Conservation (phyloP, 371 early-diverging fungal genomes). For the Zychaea mexicana region DNA sequence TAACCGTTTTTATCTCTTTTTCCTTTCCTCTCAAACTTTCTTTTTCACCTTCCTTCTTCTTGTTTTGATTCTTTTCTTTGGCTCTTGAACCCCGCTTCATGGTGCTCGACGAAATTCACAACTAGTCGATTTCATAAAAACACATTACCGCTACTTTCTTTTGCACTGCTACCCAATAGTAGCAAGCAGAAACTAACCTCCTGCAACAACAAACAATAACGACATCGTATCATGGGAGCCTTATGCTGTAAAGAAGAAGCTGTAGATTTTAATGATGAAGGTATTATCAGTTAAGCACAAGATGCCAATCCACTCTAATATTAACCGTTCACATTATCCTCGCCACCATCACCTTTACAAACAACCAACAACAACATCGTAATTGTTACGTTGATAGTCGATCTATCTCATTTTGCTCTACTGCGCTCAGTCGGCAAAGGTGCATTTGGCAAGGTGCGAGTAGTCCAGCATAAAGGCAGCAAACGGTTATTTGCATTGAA, state of each 20-base stretch:
- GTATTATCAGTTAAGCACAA: slow-evolving; percentile 9
- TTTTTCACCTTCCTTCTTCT: too few species aligned
- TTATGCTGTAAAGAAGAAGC: slow-evolving; percentile 40
- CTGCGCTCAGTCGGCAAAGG: slow-evolving; percentile 72
- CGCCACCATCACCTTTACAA: too few species aligned
- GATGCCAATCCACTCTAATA: not conserved
- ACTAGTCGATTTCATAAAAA: not conserved
- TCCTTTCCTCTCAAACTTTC: too few species aligned
- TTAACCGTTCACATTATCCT: too few species aligned
- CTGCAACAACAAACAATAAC: too few species aligned
- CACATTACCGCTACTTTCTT: not conserved
- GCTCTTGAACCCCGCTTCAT: not conserved
- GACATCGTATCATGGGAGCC: slow-evolving; percentile 25
- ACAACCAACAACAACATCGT: not conserved
- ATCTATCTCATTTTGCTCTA: slow-evolving; percentile 65
- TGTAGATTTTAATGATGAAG: slow-evolving; percentile 33
- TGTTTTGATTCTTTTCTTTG: not conserved
- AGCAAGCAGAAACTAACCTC: too few species aligned
- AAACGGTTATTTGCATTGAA: slow-evolving; percentile 57
- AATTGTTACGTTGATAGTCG: slow-evolving; percentile 50
- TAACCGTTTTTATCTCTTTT: not conserved
- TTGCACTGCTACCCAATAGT: too few species aligned
- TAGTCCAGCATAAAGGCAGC: slow-evolving; percentile 79
- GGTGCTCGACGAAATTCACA: not conserved
- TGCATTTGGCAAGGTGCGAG: slow-evolving; percentile 80